phyloP scores from a whole-genome alignment of 2,329 filamentous ascomycete species.

The Nigrospora oryzae region DNA sequence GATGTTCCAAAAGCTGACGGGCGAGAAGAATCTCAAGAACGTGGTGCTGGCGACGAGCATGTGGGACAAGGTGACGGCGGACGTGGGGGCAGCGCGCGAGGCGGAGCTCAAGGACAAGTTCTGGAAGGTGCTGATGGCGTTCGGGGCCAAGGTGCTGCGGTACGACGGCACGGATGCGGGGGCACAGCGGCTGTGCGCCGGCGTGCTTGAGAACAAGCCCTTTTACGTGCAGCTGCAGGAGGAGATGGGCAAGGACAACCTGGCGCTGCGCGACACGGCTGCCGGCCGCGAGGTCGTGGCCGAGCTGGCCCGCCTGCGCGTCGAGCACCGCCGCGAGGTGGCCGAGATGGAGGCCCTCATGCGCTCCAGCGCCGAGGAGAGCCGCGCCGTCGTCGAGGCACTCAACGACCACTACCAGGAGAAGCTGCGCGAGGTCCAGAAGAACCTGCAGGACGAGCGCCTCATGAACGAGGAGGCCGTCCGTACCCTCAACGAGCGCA shows the following conservation, averaged over 20 bases:
- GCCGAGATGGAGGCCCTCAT: constrained; percentile 1
- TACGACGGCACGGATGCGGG: constrained; percentile 14
- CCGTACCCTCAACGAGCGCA: constrained; percentile 12
- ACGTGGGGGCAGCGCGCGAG: constrained; percentile 16
- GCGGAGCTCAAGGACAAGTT: constrained; percentile 26
- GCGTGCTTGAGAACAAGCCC: constrained; percentile 48
- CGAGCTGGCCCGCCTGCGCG: constrained; percentile 46
- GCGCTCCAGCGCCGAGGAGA: constrained; percentile 15
- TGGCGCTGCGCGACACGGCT: constrained; percentile 34
- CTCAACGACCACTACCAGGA: constrained; percentile 16
- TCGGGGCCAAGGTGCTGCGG: constrained; percentile 16
- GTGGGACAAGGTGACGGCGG: constrained; percentile 27
- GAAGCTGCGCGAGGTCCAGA: constrained; percentile 14
- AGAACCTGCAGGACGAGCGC: constrained; percentile 15
- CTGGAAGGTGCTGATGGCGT: constrained; percentile 23
- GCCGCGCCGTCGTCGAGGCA: constrained; percentile 12
- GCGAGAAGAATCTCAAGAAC: constrained; percentile 26
- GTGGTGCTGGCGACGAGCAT: constrained; percentile 33
- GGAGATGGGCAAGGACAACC: constrained; percentile 52
- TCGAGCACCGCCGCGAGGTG: constrained; percentile 29
- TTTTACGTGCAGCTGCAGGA: constrained; percentile 61
- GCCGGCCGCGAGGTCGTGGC: constrained; percentile 46
- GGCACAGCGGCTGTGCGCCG: constrained; percentile 10
- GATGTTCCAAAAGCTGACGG: constrained; percentile 35
- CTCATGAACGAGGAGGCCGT: constrained; percentile 17